Evolutionary conservation across 2,329 filamentous ascomycete species (phyloP), one percentile per base, ranked within the genome.

Genomic region (Arthrobotrys entomopaga): DNA sequence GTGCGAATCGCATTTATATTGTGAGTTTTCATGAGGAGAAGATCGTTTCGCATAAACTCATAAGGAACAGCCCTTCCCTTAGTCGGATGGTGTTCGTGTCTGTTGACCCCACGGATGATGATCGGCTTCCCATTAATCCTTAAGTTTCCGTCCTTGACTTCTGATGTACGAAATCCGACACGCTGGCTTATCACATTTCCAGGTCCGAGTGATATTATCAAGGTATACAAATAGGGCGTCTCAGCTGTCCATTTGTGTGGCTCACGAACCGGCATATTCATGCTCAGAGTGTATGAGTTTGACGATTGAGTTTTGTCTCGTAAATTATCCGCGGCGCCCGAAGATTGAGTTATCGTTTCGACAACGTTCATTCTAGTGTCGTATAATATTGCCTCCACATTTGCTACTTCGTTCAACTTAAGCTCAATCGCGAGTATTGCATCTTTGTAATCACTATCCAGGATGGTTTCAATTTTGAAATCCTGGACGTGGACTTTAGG

Each of bases 1-100:
- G 86, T 89, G 0, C 90, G 87, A 3, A 92, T 83, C 0, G 89
- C 87, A 76, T 92, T 91, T 81, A 91, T 85, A 77, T 91, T 91
- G 82, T 90, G 85, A 5, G 81, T 82, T 80, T 91, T 91, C 89
- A 91, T 91, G 2, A 88, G 82, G 1, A 88, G 78, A 0, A 91
- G 82, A 76, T 91, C 89, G 13, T 83, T 80, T 75, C 85, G 85
- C 78, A 90, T 85, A 66, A 86, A 89, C 1, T 88, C 86, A 5
- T 86, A 80, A 0, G 88, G 88, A 0, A 91, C 87, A 0, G 88
- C 84, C 0, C 89, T 86, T 2, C 89, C 89, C 26, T 85, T 84
- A 22, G 82, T 81, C 0, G 88, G 88, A 77, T 91, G 89, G 77
- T 92, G 89, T 67, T 92, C 90, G 78, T 91, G 90, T 15, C 89